Evolutionary conservation across 2,329 filamentous ascomycete species (phyloP).

Genomic region (Pezicula neosporulosa): DNA sequence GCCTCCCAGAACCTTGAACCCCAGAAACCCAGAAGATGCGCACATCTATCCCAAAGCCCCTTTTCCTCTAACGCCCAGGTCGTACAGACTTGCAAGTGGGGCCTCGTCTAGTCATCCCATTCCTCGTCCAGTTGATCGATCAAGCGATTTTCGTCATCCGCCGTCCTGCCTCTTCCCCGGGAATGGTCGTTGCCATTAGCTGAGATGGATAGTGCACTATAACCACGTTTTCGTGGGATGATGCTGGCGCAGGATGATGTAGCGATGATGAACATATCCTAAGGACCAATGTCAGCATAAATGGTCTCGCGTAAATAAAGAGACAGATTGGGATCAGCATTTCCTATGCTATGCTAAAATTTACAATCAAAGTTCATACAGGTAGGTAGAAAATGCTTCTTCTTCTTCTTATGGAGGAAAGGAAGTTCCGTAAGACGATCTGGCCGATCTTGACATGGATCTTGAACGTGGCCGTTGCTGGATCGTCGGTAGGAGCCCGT

Average conservation of each 20-base stretch:
- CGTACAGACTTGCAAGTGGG: not conserved
- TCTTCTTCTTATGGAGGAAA: conserved; percentile 16
- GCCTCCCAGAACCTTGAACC: too few relatives aligned
- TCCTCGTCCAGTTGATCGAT: conserved; percentile 97
- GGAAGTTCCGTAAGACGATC: conserved; percentile 22
- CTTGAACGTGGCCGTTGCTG: conserved; percentile 20
- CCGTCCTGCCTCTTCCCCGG: conserved; percentile 17
- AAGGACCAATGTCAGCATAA: conserved; percentile 10
- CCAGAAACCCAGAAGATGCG: not conserved
- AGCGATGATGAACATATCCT: conserved; percentile 66
- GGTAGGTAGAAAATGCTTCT: not conserved
- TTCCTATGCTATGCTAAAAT: conserved; percentile 16
- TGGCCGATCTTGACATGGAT: conserved; percentile 14
- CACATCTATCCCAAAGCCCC: conserved; percentile 4
- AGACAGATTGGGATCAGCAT: not conserved
- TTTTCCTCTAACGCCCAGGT: not conserved
- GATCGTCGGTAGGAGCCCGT: conserved; percentile 28
- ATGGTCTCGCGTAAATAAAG: not conserved
- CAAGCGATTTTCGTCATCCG: conserved; percentile 84
- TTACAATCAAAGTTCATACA: conserved; percentile 14
- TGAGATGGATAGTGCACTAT: conserved; percentile 58
- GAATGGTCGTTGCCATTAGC: conserved; percentile 46
- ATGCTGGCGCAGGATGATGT: conserved; percentile 67
- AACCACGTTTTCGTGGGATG: conserved; percentile 62
- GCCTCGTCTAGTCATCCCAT: conserved; percentile 70